Percentiles rank a stretch among this genome's conserved stretches.
phyloP scores from a whole-genome alignment of 2,329 filamentous ascomycete species.

The Fusarium lyarnte region DNA sequence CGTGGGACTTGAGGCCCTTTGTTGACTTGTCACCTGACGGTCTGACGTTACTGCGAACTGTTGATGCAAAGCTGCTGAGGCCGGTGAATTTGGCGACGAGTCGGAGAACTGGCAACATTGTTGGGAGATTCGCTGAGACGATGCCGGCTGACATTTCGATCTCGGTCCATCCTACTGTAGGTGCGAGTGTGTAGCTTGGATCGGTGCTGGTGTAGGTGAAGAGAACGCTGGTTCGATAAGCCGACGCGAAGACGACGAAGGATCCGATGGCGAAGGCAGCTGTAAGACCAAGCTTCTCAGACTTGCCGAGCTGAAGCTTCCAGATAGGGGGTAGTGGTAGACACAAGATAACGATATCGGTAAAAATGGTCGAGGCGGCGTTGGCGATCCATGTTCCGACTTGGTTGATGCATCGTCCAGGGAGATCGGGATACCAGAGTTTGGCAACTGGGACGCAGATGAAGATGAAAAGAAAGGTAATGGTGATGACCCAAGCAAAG shows the following conservation, averaged over 20 bases:
- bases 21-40: constrained; percentile 33
- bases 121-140: constrained; percentile 63
- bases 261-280: constrained; percentile 57
- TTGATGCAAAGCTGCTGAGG: constrained; percentile 38
- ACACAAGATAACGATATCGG: constrained; percentile 56
- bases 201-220: constrained; percentile 54
- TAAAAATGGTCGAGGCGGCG: constrained; percentile 57
- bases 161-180: constrained; percentile 57
- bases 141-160: constrained; percentile 62
- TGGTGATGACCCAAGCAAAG: constrained; percentile 58
- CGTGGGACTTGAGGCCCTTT: constrained; percentile 25
- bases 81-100: constrained; percentile 53
- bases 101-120: constrained; percentile 57
- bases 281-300: constrained; percentile 56
- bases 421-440: constrained; percentile 57
- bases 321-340: constrained; percentile 58
- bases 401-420: constrained; percentile 60
- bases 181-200: constrained; percentile 58
- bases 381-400: constrained; percentile 62
- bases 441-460: constrained; percentile 62
- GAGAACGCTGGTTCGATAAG: constrained; percentile 58
- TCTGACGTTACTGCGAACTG: constrained; percentile 22
- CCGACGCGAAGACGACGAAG: constrained; percentile 60
- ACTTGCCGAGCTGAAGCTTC: constrained; percentile 53
- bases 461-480: constrained; percentile 61